Conservation (phyloP, 2,329 filamentous ascomycete genomes). For the Colletotrichum truncatum region DNA sequence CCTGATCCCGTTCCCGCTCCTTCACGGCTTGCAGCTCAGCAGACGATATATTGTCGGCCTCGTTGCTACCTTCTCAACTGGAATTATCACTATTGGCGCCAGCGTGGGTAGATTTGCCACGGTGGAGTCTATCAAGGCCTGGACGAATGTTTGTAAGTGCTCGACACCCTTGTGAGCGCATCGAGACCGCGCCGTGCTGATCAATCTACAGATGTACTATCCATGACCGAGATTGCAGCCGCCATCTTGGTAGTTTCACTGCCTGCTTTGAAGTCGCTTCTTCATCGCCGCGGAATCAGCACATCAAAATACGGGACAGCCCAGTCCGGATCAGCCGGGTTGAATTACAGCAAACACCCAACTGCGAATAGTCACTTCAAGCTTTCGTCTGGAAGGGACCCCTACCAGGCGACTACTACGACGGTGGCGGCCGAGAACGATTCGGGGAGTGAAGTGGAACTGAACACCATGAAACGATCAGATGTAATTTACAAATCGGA, state of each 20-base stretch:
- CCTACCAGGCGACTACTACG: slow-evolving; percentile 27
- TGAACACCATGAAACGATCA: slow-evolving; percentile 24
- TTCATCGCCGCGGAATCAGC: slow-evolving; percentile 26
- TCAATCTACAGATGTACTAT: slow-evolving; percentile 28
- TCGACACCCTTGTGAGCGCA: not conserved
- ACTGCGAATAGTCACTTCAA: slow-evolving; percentile 31
- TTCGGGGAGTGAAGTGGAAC: slow-evolving; percentile 33
- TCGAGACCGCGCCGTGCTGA: not conserved
- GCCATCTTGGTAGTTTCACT: slow-evolving; percentile 34
- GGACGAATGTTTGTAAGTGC: slow-evolving; percentile 35
- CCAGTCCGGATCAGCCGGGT: slow-evolving; percentile 12
- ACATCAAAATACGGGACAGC: slow-evolving; percentile 20
- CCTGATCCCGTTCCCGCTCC: slow-evolving; percentile 33
- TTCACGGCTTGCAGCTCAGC: slow-evolving; percentile 31
- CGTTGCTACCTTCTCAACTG: slow-evolving; percentile 31
- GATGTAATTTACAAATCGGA: slow-evolving; percentile 34
- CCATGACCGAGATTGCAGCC: slow-evolving; percentile 33
- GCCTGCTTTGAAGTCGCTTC: slow-evolving; percentile 33
- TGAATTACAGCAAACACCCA: slow-evolving; percentile 10
- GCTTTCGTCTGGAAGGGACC: slow-evolving; percentile 32
- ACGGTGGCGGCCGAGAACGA: slow-evolving; percentile 25
- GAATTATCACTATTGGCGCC: slow-evolving; percentile 33
- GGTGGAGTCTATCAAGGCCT: slow-evolving; percentile 30
- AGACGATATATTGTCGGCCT: slow-evolving; percentile 34
- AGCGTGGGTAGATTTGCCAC: slow-evolving; percentile 35